Evolutionary conservation across 2,329 filamentous ascomycete species (phyloP).

Genomic region (Talaromyces amestolkiae): DNA sequence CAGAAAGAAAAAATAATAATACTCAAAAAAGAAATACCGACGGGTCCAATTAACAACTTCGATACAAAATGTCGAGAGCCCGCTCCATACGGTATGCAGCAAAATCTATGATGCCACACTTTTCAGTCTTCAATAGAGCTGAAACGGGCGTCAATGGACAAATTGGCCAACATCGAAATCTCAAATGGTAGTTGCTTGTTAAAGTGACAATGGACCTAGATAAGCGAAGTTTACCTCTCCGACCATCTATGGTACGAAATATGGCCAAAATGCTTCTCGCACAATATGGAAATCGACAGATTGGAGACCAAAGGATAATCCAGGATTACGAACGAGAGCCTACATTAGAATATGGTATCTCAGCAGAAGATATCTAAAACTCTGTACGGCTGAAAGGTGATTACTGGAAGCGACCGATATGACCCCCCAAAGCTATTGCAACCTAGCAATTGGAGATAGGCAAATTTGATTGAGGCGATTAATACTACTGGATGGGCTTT

Average conservation of each 20-base stretch:
- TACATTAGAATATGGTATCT: conserved; percentile 1
- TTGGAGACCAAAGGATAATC: neutral
- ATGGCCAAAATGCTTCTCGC: neutral
- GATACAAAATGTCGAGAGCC: neutral
- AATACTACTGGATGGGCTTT: neutral
- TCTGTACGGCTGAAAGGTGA: neutral
- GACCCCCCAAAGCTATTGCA: conserved; percentile 7
- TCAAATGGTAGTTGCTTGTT: neutral
- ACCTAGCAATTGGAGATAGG: conserved; percentile 22
- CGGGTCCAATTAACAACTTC: neutral
- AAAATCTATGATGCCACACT: neutral
- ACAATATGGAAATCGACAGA: neutral
- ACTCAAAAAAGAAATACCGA: too few species aligned
- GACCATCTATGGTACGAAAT: neutral
- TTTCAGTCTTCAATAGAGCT: neutral
- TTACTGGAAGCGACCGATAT: neutral
- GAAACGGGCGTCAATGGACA: neutral
- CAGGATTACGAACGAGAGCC: neutral
- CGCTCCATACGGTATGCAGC: neutral
- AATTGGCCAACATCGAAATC: neutral
- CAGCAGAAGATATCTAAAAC: neutral
- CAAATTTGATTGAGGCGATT: neutral
- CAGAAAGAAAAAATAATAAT: neutral
- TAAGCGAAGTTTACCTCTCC: neutral
- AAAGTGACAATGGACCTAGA: neutral